These are phyloP conservation scores for Saturnispora zaruensis DNA, from an alignment of 805 yeast genomes.

Conservation along the genomic window DNA sequence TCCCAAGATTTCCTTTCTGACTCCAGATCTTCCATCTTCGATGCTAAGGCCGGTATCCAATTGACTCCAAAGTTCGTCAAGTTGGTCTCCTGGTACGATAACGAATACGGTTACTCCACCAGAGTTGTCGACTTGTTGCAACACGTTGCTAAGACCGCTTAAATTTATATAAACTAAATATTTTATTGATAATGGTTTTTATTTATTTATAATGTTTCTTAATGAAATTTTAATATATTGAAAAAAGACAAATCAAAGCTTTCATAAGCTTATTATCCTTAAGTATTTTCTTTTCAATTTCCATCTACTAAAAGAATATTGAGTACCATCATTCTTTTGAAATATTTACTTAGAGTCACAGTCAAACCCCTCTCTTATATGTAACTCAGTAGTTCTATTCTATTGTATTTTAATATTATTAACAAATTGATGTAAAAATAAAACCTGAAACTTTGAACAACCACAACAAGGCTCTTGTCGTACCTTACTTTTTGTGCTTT, in stretches of 20 bases:
- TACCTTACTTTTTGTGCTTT: too few relatives aligned
- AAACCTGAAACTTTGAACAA: too few relatives aligned
- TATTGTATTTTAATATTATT: too few relatives aligned
- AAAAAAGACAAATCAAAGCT: neutral
- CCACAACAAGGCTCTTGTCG: too few relatives aligned
- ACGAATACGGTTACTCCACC: conserved; percentile 93
- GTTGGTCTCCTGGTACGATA: conserved; percentile 91
- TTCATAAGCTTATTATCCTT: neutral
- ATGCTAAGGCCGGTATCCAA: conserved; percentile 84
- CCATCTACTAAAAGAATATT: too few relatives aligned
- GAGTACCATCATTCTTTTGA: too few relatives aligned
- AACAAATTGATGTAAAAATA: too few relatives aligned
- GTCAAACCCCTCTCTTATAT: too few relatives aligned
- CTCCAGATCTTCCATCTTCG: conserved; percentile 79
- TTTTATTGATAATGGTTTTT: conserved; percentile 25
- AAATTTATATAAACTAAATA: conserved; percentile 15
- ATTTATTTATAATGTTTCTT: conserved; percentile 22
- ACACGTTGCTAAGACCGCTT: conserved; percentile 55
- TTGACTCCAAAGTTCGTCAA: conserved; percentile 84
- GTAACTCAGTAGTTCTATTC: too few relatives aligned
- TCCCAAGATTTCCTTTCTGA: conserved; percentile 84
- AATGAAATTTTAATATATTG: neutral
- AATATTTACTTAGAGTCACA: too few relatives aligned
- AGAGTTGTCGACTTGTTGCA: conserved; percentile 88
- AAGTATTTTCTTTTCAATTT: too few relatives aligned